phyloP scores from a whole-genome alignment of 306 rosid species.

The Parietaria judaica region DNA sequence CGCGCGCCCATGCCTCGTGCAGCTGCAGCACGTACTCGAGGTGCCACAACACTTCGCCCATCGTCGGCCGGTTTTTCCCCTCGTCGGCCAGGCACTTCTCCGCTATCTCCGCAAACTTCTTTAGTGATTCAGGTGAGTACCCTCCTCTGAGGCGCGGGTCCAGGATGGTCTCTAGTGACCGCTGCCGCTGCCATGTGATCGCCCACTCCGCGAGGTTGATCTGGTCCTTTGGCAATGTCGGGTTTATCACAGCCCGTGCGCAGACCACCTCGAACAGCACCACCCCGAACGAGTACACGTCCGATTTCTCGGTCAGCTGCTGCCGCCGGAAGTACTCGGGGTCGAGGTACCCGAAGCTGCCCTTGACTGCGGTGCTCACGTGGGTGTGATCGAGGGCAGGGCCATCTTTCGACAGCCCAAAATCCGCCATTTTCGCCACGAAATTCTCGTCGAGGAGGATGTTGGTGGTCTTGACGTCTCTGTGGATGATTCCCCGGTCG shows the following conservation, averaged over 20 bases:
- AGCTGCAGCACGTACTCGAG: constrained; percentile 81
- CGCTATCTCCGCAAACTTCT: constrained; percentile 76
- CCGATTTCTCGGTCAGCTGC: constrained; percentile 93
- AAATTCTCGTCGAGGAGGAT: constrained; percentile 74
- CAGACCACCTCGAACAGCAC: constrained; percentile 83
- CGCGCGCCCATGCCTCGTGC: constrained; percentile 78
- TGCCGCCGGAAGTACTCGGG: constrained; percentile 91
- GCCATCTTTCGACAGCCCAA: constrained; percentile 85
- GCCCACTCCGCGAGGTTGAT: constrained; percentile 99
- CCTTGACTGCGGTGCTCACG: constrained; percentile 96
- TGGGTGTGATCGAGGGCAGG: constrained; percentile 87
- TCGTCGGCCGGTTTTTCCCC: constrained; percentile 78
- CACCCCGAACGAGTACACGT: constrained; percentile 89
- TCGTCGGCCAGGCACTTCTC: constrained; percentile 91
- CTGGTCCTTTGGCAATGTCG: constrained; percentile 81
- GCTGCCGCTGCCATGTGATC: constrained; percentile 71
- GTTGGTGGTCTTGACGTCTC: constrained; percentile 95
- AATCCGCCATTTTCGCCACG: constrained; percentile 90
- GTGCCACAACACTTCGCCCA: constrained; percentile 97
- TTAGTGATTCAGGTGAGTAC: constrained; percentile 58
- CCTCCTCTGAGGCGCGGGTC: constrained; percentile 53
- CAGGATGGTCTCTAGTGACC: constrained; percentile 51
- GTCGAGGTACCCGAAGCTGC: constrained; percentile 92
- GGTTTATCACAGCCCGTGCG: constrained; percentile 91
- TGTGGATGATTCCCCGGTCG: constrained; percentile 82